Conservation (phyloP, 2,329 filamentous ascomycete genomes). For the Hypoxylon sp. region DNA sequence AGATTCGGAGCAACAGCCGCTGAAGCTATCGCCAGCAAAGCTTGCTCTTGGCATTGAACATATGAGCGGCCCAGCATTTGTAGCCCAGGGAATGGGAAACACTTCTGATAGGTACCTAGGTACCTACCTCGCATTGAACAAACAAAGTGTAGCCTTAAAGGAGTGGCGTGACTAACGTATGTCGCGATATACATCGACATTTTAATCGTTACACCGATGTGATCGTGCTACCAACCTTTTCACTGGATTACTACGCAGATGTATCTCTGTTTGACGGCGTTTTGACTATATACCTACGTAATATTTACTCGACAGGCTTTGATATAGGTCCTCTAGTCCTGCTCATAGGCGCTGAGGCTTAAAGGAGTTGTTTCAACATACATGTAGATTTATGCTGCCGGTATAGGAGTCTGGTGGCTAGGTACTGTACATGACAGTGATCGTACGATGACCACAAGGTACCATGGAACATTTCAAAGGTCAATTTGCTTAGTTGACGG, state of each 20-base stretch:
- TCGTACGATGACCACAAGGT: constrained; percentile 17
- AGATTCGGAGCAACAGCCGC: neutral
- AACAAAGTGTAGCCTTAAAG: constrained; percentile 3
- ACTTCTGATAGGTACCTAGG: constrained; percentile 4
- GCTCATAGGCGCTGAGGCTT: constrained; percentile 2
- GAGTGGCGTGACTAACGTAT: constrained; percentile 16
- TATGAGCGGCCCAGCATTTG: neutral
- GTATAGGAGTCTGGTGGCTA: neutral
- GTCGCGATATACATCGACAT: constrained; percentile 10
- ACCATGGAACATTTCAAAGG: neutral
- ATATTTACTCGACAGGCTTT: neutral
- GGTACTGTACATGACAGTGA: constrained; percentile 2
- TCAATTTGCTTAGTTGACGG: neutral
- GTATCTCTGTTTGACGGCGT: neutral
- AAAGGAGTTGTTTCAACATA: constrained; percentile 10
- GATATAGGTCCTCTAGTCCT: neutral
- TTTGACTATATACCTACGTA: neutral
- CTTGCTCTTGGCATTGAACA: neutral
- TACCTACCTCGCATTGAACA: neutral
- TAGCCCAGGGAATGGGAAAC: neutral
- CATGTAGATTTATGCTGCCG: constrained; percentile 8
- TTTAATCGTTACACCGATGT: constrained; percentile 20
- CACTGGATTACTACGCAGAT: constrained; percentile 8
- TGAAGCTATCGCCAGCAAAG: neutral
- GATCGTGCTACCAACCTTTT: constrained; percentile 18